phyloP scores from a whole-genome alignment of 2,329 filamentous ascomycete species.

The Sporothrix dimorphospora region DNA sequence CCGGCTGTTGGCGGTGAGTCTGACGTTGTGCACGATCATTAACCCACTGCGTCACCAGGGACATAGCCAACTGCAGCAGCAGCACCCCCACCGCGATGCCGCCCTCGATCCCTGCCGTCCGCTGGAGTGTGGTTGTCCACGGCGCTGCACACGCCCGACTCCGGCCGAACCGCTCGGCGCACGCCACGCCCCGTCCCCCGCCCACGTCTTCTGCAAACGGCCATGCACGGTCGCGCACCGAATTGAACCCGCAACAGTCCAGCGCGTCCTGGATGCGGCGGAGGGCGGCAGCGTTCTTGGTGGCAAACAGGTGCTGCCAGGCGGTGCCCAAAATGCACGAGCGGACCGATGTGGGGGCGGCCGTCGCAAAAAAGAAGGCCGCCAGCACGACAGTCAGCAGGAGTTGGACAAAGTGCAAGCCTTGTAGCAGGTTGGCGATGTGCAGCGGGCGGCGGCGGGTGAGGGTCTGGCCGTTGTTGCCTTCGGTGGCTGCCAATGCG shows the following conservation, averaged over 20 bases:
- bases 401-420: conserved; percentile 31
- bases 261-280: conserved; percentile 66
- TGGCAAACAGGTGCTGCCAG: conserved; percentile 59
- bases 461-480: neutral
- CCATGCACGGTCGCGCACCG: conserved; percentile 61
- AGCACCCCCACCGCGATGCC: conserved; percentile 57
- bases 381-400: conserved; percentile 49
- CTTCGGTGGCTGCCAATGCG: neutral
- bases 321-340: conserved; percentile 58
- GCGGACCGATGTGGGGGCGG: conserved; percentile 41
- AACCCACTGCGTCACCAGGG: conserved; percentile 16
- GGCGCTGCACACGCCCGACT: conserved; percentile 52
- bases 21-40: no score
- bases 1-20: no score
- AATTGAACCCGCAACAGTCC: conserved; percentile 67
- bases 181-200: conserved; percentile 35
- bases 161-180: conserved; percentile 54
- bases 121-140: conserved; percentile 61
- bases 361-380: conserved; percentile 46
- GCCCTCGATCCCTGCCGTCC: conserved; percentile 58
- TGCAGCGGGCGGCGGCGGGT: neutral
- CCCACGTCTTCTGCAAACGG: conserved; percentile 54
- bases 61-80: conserved; percentile 54
- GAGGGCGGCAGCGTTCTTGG: conserved; percentile 56
- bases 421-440: neutral